Evolutionary conservation across 768 basidiomycete species (phyloP), one percentile per base, ranked within the genome.

Genomic region (Phaeotremella skinneri): DNA sequence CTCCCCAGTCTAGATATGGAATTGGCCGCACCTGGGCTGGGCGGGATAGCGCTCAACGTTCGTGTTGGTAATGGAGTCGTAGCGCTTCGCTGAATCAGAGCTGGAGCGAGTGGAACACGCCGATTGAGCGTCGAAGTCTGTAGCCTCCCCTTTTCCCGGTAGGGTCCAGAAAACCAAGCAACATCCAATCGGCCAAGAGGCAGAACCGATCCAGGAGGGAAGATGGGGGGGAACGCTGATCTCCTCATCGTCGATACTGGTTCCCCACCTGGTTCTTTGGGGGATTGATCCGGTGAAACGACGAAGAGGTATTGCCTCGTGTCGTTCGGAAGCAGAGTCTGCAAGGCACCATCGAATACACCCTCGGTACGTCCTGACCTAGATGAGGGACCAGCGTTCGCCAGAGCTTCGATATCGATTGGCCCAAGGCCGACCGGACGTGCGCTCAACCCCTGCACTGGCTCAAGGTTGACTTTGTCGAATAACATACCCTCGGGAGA

Each of bases 101-200:
- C 69, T 5, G 81, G 77, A 14, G 85, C 77, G 1, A 77, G 61
- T 17, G 88, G 88, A 59, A 93, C 85, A 42, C 87, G 82, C 49
- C 92, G 84, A 20, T 91, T 90, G 1, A 97, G 79, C 81, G 88
- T 88, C 78, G 91, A 92, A 1, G 92, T 94, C 29, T 93, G 79
- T 1, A 97, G 80, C 27, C 90, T 83, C 0, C 92, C 93, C 26
- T 87, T 87, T 78, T 93, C 90, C 7, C 90, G 90, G 63, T 86
- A 87, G 2, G 84, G 83, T 5, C 91, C 90, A 45, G 67, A 59
- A 37, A 85, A 80, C 93, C 93, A 97, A 13, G 85, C 84, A 45
- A 97, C 87, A 70, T 96, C 91, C 23, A 94, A 81, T 58, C 88
- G 81, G n/a, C 91, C 91, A 2, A 96, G 82, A 16, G 90, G 83